Percentiles rank a stretch among this genome's conserved stretches.
phyloP scores from a whole-genome alignment of 176 grass and related monocot species.

The Thinopyrum elongatum region DNA sequence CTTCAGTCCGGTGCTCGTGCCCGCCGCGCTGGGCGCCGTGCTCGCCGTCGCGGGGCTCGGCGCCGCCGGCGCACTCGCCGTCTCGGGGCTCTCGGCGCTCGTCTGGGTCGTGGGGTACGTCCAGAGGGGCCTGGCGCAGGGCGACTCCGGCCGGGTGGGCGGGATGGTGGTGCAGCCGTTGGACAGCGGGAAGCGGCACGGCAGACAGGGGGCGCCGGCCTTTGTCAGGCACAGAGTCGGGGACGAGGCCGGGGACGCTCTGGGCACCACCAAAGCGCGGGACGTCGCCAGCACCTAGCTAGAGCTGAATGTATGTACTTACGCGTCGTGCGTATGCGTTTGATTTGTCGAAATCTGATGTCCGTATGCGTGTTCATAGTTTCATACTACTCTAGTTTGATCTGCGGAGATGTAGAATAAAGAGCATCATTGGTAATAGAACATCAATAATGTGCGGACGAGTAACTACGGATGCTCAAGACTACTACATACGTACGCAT shows the following conservation, averaged over 20 bases:
- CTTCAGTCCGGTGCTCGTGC: constrained; percentile 53
- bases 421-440: background rate
- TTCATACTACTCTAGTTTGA: background rate
- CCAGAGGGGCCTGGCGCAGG: background rate
- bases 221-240: constrained; percentile 30
- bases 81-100: constrained; percentile 39
- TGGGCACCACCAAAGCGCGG: background rate
- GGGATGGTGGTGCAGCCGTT: constrained; percentile 41
- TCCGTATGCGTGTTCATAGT: background rate
- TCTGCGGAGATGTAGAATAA: background rate
- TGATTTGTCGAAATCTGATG: background rate
- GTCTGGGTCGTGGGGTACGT: constrained; percentile 41
- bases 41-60: constrained; percentile 32
- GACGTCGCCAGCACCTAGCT: background rate
- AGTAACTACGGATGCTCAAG: too few species aligned
- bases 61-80: constrained; percentile 33
- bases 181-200: constrained; percentile 9
- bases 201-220: background rate
- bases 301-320: background rate
- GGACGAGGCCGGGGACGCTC: background rate
- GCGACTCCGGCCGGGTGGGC: background rate
- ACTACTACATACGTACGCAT: too few species aligned
- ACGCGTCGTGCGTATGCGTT: background rate
- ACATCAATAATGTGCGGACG: too few species aligned
- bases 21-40: constrained; percentile 21